Conservation (phyloP, 495 filamentous ascomycete species). For the Letharia lupina region DNA sequence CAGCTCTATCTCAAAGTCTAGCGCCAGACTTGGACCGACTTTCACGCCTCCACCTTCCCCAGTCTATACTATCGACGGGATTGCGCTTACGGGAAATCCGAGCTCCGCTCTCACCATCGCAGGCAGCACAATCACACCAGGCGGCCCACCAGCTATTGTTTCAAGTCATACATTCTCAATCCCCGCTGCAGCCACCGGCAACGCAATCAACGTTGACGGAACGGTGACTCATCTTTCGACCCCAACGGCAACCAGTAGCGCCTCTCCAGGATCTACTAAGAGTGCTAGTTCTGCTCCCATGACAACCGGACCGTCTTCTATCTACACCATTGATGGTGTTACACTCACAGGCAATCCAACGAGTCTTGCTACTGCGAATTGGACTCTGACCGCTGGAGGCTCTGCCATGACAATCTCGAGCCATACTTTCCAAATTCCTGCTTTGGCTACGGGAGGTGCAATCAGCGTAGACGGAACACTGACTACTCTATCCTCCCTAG, state of each 20-base stretch:
- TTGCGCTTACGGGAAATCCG: background rate
- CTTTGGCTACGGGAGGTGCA: no score
- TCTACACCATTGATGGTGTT: background rate
- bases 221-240: background rate
- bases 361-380: no score
- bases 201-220: background rate
- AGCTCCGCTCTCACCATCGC: background rate
- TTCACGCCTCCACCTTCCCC: background rate
- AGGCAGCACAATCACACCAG: background rate
- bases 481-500: no score
- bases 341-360: background rate
- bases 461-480: no score
- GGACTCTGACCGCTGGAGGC: no score
- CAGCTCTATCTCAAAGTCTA: background rate
- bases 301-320: background rate
- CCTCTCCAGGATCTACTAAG: background rate
- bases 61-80: constrained; percentile 1
- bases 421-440: no score
- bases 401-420: no score
- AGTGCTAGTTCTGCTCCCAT: background rate
- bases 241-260: background rate
- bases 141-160: background rate
- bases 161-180: constrained; percentile 1
- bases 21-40: background rate
- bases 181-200: background rate